Percentiles rank a stretch among this genome's conserved stretches.
These are phyloP conservation scores for Lentinula sp. DNA, from an alignment of 768 basidiomycete species.

Conservation along the genomic window DNA sequence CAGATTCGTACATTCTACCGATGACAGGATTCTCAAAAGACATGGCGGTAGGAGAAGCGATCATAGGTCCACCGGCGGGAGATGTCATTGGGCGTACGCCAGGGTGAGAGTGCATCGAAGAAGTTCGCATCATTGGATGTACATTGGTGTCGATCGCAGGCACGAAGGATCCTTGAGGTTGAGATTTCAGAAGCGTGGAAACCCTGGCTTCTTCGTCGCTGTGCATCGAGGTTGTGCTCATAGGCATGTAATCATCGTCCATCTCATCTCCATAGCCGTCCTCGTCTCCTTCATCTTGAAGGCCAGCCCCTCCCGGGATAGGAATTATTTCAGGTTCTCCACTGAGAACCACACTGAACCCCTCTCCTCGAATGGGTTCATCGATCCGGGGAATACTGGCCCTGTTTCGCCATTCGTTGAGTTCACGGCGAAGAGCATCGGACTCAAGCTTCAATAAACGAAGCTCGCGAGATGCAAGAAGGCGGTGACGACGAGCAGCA, in stretches of 20 bases:
- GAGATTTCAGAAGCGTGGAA: background rate
- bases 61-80: constrained; percentile 28
- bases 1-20: constrained; percentile 13
- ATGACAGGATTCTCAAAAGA: constrained; percentile 51
- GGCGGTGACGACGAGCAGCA: constrained; percentile 73
- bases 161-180: constrained; percentile 11
- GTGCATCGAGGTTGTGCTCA: constrained; percentile 16
- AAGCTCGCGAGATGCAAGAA: constrained; percentile 77
- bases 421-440: constrained; percentile 81
- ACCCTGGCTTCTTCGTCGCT: constrained; percentile 3
- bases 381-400: constrained; percentile 66
- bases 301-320: constrained; percentile 50
- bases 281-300: constrained; percentile 38
- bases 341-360: constrained; percentile 63
- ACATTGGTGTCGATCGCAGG: background rate
- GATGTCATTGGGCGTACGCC: background rate
- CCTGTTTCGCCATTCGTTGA: constrained; percentile 90
- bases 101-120: constrained; percentile 4
- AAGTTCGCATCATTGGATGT: constrained; percentile 11
- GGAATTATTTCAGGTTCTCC: constrained; percentile 66
- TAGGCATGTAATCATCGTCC: constrained; percentile 16
- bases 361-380: constrained; percentile 67
- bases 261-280: constrained; percentile 35
- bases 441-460: constrained; percentile 74
- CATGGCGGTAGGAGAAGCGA: constrained; percentile 36